phyloP scores from a whole-genome alignment of 1,139 yeast genomes.

The Taphrina betulina region DNA sequence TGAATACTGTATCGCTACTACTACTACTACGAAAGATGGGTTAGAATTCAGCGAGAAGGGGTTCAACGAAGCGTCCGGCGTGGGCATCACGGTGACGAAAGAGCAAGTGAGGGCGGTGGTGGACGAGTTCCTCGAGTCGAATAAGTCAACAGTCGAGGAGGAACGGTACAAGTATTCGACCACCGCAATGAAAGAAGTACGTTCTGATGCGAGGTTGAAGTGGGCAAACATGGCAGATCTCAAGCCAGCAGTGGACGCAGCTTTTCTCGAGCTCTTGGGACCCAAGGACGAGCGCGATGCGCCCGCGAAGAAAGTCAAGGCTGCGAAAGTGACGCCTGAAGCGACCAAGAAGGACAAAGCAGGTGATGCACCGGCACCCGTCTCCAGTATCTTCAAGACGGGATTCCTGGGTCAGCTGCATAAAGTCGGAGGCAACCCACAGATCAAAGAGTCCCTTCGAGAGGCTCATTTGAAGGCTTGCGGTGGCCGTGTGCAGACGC shows the following conservation, averaged over 20 bases:
- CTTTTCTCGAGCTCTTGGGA: constrained; percentile 68
- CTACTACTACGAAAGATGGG: background rate
- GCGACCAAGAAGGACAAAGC: constrained; percentile 40
- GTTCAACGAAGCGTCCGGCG: constrained; percentile 49
- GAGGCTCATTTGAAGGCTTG: constrained; percentile 74
- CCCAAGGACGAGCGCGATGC: constrained; percentile 96
- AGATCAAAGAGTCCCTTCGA: constrained; percentile 80
- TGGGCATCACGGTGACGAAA: constrained; percentile 69
- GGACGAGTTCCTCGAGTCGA: constrained; percentile 56
- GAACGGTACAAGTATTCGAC: constrained; percentile 79
- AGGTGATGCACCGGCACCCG: constrained; percentile 42
- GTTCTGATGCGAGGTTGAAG: constrained; percentile 68
- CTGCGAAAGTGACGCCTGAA: constrained; percentile 42
- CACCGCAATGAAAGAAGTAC: constrained; percentile 69
- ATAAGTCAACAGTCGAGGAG: constrained; percentile 59
- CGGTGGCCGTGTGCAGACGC: constrained; percentile 77
- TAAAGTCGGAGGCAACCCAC: constrained; percentile 93
- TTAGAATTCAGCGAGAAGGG: constrained; percentile 48
- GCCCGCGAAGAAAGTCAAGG: constrained; percentile 65
- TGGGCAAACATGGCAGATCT: constrained; percentile 90
- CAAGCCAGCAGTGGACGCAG: constrained; percentile 81
- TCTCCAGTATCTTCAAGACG: constrained; percentile 83
- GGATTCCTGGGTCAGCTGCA: constrained; percentile 95
- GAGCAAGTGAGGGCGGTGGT: constrained; percentile 64
- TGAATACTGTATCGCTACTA: constrained; percentile 2